Percentiles rank a stretch among this genome's conserved stretches.
These are phyloP conservation scores for Mortierella sp. DNA, from an alignment of 371 early-diverging fungal species.

Conservation along the genomic window DNA sequence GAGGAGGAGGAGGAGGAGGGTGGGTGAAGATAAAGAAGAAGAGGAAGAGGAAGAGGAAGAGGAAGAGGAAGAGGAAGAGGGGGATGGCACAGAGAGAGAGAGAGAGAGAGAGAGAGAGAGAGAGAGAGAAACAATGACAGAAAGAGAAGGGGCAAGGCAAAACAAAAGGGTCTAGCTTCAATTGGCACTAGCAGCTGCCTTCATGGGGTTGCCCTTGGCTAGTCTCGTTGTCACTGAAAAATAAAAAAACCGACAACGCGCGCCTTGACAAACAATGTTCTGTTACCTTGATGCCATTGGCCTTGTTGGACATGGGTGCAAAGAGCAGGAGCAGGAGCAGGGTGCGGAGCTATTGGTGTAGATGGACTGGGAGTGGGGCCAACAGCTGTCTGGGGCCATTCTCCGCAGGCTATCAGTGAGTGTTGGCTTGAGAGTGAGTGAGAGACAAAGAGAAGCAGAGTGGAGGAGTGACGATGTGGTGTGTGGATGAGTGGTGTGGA, in stretches of 20 bases:
- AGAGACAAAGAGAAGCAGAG: slow-evolving; percentile 4
- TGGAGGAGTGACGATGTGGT: not conserved
- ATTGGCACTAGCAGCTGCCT: too few species aligned
- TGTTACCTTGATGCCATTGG: too few species aligned
- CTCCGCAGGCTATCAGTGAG: not conserved
- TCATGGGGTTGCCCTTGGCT: too few species aligned
- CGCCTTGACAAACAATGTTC: too few species aligned
- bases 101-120: not conserved
- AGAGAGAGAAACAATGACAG: not conserved
- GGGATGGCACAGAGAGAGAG: not conserved
- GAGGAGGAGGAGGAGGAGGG: not conserved
- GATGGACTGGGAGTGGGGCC: too few species aligned
- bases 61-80: not conserved
- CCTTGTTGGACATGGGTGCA: too few species aligned
- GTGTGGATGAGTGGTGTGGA: slow-evolving; percentile 12
- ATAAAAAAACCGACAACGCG: too few species aligned
- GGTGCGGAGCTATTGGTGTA: too few species aligned
- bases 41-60: not conserved
- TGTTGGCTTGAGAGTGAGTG: not conserved
- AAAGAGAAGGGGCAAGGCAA: not conserved
- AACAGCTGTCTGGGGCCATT: too few species aligned
- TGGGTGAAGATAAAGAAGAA: not conserved
- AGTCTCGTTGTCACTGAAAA: too few species aligned
- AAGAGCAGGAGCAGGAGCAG: too few species aligned
- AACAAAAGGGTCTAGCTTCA: too few species aligned